Conservation (phyloP, 2,329 filamentous ascomycete species). For the Pestalotiopsis sp. region DNA sequence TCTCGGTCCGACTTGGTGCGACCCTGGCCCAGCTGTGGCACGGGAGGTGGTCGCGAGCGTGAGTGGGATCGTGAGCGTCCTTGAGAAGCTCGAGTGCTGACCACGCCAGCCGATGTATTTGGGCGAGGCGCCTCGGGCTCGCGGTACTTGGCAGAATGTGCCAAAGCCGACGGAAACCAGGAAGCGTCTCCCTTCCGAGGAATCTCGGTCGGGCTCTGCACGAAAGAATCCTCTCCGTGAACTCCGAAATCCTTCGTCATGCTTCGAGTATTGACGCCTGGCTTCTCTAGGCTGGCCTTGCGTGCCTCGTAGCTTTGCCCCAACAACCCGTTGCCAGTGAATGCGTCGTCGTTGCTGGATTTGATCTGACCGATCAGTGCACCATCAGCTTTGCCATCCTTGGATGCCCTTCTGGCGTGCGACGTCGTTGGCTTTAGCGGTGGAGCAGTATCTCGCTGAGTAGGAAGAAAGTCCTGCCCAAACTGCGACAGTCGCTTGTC, state of each 20-base stretch:
- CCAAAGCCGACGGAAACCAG: constrained; percentile 42
- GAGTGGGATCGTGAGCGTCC: constrained; percentile 7
- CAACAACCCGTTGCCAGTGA: constrained; percentile 54
- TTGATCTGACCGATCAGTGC: constrained; percentile 30
- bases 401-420: constrained; percentile 25
- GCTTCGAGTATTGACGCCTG: constrained; percentile 19
- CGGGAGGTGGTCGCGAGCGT: constrained; percentile 9
- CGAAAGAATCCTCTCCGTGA: constrained; percentile 44
- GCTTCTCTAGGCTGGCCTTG: constrained; percentile 33
- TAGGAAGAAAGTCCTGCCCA: constrained; percentile 43
- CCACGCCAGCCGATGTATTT: constrained; percentile 13
- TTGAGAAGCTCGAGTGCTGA: background rate
- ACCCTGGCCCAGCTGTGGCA: background rate
- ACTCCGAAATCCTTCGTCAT: constrained; percentile 30
- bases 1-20: background rate
- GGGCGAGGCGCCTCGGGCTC: constrained; percentile 17
- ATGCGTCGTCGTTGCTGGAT: constrained; percentile 39
- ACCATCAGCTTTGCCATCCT: constrained; percentile 13
- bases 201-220: constrained; percentile 44
- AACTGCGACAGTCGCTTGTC: constrained; percentile 54
- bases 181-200: constrained; percentile 21
- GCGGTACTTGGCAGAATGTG: constrained; percentile 29
- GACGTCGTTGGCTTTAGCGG: constrained; percentile 24
- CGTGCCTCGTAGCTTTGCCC: constrained; percentile 51
- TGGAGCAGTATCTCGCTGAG: constrained; percentile 24